phyloP scores from a whole-genome alignment of 2,329 filamentous ascomycete genomes.

The Botrytis elliptica region DNA sequence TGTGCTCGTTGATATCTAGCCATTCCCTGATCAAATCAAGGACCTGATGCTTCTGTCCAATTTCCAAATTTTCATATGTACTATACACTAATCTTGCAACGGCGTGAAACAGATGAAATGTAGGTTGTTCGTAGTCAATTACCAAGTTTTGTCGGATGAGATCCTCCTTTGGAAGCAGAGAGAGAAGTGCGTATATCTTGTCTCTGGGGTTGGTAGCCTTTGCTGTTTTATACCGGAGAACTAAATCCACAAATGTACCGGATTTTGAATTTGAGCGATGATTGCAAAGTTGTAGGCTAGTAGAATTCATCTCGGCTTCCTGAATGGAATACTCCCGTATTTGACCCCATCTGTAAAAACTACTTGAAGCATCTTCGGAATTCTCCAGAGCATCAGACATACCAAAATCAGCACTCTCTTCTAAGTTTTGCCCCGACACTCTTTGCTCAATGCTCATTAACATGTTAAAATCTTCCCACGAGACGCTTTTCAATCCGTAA shows the following conservation, averaged over 20 bases:
- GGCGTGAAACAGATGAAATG: not conserved
- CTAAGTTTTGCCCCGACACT: not conserved
- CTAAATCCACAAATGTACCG: not conserved
- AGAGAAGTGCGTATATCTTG: constrained; percentile 18
- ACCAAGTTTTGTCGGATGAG: not conserved
- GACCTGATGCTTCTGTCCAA: not conserved
- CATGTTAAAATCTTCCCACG: not conserved
- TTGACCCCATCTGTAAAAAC: not conserved
- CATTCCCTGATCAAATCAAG: not conserved
- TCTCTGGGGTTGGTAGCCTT: constrained; percentile 8
- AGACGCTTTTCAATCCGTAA: not conserved
- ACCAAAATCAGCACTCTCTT: not conserved
- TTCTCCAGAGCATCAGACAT: not conserved
- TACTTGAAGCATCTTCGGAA: not conserved
- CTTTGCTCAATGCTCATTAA: not conserved
- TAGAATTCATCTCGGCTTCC: not conserved
- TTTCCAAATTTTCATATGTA: not conserved
- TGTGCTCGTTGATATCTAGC: not conserved
- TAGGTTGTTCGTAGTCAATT: constrained; percentile 3
- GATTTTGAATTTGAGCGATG: not conserved
- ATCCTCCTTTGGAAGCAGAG: constrained; percentile 7
- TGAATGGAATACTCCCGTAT: not conserved
- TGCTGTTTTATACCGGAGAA: not conserved
- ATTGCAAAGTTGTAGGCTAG: not conserved
- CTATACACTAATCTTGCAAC: not conserved